Percentiles rank a stretch among this genome's conserved stretches.
Conservation (phyloP, 352 stramenopile species). For the Phytophthora boehmeriae region DNA sequence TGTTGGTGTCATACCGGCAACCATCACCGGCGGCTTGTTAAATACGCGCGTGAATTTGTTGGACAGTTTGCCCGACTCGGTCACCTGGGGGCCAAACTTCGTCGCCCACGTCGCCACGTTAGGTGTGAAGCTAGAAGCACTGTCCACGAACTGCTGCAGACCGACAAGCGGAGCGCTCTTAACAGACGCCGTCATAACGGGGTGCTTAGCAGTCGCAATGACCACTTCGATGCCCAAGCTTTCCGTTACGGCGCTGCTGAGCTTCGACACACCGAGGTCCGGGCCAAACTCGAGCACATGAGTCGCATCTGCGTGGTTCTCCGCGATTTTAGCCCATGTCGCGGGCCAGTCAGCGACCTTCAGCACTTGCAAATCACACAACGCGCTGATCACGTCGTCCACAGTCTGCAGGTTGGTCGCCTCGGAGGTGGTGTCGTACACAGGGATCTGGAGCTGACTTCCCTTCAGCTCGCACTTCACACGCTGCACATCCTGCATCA, state of each 20-base stretch:
- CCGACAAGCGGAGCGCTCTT: slow-evolving; percentile 40
- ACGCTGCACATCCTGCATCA: slow-evolving; percentile 59
- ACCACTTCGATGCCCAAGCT: slow-evolving; percentile 62
- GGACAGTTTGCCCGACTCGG: slow-evolving; percentile 48
- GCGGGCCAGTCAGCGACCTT: slow-evolving; percentile 64
- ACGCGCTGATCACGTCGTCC: slow-evolving; percentile 47
- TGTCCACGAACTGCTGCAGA: slow-evolving; percentile 49
- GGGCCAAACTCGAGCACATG: slow-evolving; percentile 85
- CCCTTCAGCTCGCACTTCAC: slow-evolving; percentile 48
- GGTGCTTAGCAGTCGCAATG: slow-evolving; percentile 50
- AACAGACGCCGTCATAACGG: slow-evolving; percentile 25
- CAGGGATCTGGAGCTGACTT: slow-evolving; percentile 61
- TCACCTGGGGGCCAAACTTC: slow-evolving; percentile 57
- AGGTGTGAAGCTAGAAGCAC: slow-evolving; percentile 7
- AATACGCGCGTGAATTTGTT: slow-evolving; percentile 80
- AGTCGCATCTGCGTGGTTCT: slow-evolving; percentile 46
- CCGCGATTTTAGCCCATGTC: slow-evolving; percentile 48
- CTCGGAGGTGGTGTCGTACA: slow-evolving; percentile 64
- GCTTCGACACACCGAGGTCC: slow-evolving; percentile 55
- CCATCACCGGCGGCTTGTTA: slow-evolving; percentile 82
- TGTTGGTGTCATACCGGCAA: slow-evolving; percentile 86
- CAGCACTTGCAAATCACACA: slow-evolving; percentile 72
- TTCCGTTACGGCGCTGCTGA: slow-evolving; percentile 52
- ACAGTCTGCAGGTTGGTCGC: slow-evolving; percentile 60
- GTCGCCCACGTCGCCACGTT: slow-evolving; percentile 48